These are phyloP conservation scores for Ogataea populi-albae DNA, from an alignment of 805 yeast genomes.

Conservation along the genomic window DNA sequence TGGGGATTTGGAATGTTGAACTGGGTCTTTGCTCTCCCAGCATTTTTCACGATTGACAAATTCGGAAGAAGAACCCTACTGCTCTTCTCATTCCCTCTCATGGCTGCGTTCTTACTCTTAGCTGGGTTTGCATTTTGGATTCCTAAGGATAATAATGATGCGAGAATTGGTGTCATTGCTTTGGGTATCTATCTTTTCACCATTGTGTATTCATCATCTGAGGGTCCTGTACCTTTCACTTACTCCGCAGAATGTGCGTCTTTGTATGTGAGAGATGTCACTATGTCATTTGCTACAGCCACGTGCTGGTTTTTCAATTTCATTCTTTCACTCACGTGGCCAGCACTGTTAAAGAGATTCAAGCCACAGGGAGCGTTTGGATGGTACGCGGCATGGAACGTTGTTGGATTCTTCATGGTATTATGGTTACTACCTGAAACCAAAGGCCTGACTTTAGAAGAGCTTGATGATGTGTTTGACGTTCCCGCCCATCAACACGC, in stretches of 20 bases:
- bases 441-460: conserved; percentile 68
- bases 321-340: conserved; percentile 75
- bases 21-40: conserved; percentile 79
- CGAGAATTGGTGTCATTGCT: conserved; percentile 64
- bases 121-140: conserved; percentile 76
- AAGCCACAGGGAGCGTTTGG: conserved; percentile 85
- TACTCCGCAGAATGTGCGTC: conserved; percentile 86
- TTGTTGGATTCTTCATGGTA: conserved; percentile 65
- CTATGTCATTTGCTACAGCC: conserved; percentile 77
- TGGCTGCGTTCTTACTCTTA: conserved; percentile 56
- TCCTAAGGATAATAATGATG: conserved; percentile 39
- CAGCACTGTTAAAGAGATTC: conserved; percentile 62
- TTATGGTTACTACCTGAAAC: conserved; percentile 74
- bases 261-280: conserved; percentile 72
- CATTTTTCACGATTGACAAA: conserved; percentile 73
- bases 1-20: conserved; percentile 85
- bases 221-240: conserved; percentile 89
- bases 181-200: conserved; percentile 74
- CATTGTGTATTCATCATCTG: conserved; percentile 75
- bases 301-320: conserved; percentile 75
- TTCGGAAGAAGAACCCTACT: conserved; percentile 69
- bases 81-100: conserved; percentile 58
- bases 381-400: conserved; percentile 84
- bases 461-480: conserved; percentile 68
- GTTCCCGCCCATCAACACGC: conserved; percentile 60